Conservation (phyloP, 768 basidiomycete species). For the Leccinum obscurum region DNA sequence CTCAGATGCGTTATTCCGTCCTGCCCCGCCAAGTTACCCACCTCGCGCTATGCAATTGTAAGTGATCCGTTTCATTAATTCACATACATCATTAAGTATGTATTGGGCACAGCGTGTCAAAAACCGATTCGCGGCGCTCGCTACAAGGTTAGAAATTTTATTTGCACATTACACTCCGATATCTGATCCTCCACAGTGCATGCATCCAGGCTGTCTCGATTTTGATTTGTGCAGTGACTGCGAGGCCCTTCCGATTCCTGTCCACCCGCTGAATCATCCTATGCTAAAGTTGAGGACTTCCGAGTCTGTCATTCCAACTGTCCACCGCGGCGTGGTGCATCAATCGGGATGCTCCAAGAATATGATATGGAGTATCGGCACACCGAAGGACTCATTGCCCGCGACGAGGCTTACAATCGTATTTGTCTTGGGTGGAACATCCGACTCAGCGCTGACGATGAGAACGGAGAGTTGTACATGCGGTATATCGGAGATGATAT, state of each 20-base stretch:
- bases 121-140: conserved; percentile 59
- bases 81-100: background rate
- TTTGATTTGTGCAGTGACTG: conserved; percentile 80
- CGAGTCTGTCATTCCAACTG: conserved; percentile 45
- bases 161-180: background rate
- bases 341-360: conserved; percentile 54
- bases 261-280: conserved; percentile 72
- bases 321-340: conserved; percentile 51
- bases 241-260: conserved; percentile 75
- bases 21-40: conserved; percentile 37
- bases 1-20: conserved; percentile 32
- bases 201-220: conserved; percentile 74
- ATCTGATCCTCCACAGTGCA: conserved; percentile 54
- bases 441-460: conserved; percentile 42
- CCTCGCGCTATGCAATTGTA: conserved; percentile 60
- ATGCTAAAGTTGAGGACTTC: conserved; percentile 69
- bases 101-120: conserved; percentile 40
- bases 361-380: conserved; percentile 59
- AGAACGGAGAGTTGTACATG: conserved; percentile 43
- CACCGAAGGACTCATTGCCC: conserved; percentile 50
- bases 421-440: conserved; percentile 75
- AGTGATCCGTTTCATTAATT: conserved; percentile 4
- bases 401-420: conserved; percentile 41
- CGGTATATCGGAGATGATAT: conserved; percentile 42
- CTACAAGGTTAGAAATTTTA: conserved; percentile 57